Evolutionary conservation across 176 grass and related monocot genomes (phyloP), one percentile per base, ranked within the genome.

Genomic region (Phragmites australis): DNA sequence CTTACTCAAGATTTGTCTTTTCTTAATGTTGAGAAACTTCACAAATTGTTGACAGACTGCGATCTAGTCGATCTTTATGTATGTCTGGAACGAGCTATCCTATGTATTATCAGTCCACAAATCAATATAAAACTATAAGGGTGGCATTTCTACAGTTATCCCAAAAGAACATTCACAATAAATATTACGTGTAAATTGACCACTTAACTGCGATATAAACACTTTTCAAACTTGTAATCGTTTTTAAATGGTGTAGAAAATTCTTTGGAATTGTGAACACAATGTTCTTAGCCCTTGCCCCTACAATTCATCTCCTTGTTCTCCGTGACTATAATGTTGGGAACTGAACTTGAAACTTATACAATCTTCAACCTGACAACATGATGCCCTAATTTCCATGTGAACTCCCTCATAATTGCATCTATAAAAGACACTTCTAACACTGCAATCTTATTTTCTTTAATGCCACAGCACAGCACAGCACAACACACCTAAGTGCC

Each of bases 1-100:
- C 75, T 54, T 69, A 84, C 55, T 64, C 3, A 18, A 79, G 62
- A 69, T 61, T 16, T 70, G 52, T 63, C 26, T 79, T 83, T 54
- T 68, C 21, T 70, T 84, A 21, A 14, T 75, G 25, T 9, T 57
- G 56, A 37, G 64, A 81, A 71, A 42, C 47, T 68, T 4, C 19
- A 13, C 15, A 17, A 19, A 42, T 43, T 80, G 31, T 74, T 84
- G 19, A 68, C 62, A 25, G 52, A 53, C 10, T 27, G 46, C 43
- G 65, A 84, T 68, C 45, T 44, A 37, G 32, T 49, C 22, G 15
- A 56, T 48, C 42, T 58, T 37, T 56, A 52, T 46, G 15, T 53
- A 71, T 85, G 9, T 62, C 51, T 71, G 34, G 3, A 37, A 37
- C 41, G 3, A 60, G 17, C 16, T 53, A 53, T 17, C 21, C 22